Base-by-base conservation (phyloP, 2,329 filamentous ascomycete species). In the Botryotinia calthae region DNA sequence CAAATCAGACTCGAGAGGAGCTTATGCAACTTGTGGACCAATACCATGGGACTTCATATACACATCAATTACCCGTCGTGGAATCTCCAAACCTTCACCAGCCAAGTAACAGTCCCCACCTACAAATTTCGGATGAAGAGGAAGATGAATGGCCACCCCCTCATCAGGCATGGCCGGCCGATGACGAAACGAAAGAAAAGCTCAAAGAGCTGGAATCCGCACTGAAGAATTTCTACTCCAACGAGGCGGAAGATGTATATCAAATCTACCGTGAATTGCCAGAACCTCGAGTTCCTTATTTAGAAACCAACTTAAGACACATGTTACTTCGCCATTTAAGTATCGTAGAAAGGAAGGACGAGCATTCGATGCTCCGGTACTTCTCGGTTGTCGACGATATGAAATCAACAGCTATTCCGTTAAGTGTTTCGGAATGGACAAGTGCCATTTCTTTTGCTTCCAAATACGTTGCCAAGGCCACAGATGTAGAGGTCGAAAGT, bases 351-450 rank as follows among this genome's bases (percentile, higher is more conserved):
- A 74, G 69, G 31, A 81, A 81, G 65, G 76, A 81, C 58, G 80
- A 81, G 73, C 83, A 84, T 82, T 75, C 89, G 64, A 97, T 94
- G 91, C 85, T 93, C 78, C 91, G 93, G 71, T 98, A 95, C 82
- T 91, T 98, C 75, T 89, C 90, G 8, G 84, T 98, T 37, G 86
- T 98, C 28, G 90, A 95, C 75, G 95, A 99, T 78, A 91, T 97
- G 83, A 91, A 93, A 78, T 86, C 86, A 70, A 87, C 89, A n/a
- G 88, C 89, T 2, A 88, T 97, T 62, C 87, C 90, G 0, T 84
- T 98, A 72, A 87, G 85, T 0, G 84, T 83, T 8, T 83, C 85
- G 0, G 89, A 97, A 79, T 99, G 95, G 95, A 97, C 93, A 74
- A 90, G 89, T 56, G 95, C 94, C 54, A 89, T 98, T 69, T 87